These are phyloP conservation scores for Betula pendula DNA, from an alignment of 306 rosid genomes.

Conservation along the genomic window DNA sequence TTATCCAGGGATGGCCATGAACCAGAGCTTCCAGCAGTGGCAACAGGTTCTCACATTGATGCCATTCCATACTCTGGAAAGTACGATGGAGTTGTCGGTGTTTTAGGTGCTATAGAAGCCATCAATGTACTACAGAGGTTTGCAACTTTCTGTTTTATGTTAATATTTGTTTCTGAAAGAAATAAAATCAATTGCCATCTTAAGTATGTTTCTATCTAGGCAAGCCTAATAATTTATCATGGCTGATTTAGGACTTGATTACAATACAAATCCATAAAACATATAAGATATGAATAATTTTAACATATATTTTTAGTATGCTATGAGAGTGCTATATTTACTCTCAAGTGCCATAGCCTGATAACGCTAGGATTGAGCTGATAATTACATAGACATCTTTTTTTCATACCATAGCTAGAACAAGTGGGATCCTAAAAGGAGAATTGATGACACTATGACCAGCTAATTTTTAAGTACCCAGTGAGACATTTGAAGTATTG, in stretches of 20 bases:
- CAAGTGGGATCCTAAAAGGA: conserved; percentile 10
- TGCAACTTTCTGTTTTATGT: conserved; percentile 22
- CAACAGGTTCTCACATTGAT: conserved; percentile 94
- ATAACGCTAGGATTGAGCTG: not conserved
- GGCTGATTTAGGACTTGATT: not conserved
- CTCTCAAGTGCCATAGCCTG: not conserved
- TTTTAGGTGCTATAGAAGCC: conserved; percentile 98
- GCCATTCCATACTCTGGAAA: conserved; percentile 97
- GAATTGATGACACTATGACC: conserved; percentile 6
- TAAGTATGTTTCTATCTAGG: conserved; percentile 14
- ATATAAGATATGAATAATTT: not conserved
- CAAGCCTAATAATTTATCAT: conserved; percentile 10
- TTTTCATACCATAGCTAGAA: not conserved
- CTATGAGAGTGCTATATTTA: not conserved
- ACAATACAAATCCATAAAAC: not conserved
- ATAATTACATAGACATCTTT: conserved; percentile 9
- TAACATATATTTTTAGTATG: not conserved
- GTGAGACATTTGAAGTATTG: not conserved
- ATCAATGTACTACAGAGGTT: conserved; percentile 82
- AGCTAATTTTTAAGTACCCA: conserved; percentile 9
- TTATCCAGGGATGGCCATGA: conserved; percentile 71
- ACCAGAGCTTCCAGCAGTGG: conserved; percentile 79
- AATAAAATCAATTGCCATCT: conserved; percentile 12
- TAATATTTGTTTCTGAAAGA: conserved; percentile 6
- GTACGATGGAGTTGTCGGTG: conserved; percentile 96